Conservation (phyloP, 805 yeast genomes). For the Hyphopichia homilentoma region DNA sequence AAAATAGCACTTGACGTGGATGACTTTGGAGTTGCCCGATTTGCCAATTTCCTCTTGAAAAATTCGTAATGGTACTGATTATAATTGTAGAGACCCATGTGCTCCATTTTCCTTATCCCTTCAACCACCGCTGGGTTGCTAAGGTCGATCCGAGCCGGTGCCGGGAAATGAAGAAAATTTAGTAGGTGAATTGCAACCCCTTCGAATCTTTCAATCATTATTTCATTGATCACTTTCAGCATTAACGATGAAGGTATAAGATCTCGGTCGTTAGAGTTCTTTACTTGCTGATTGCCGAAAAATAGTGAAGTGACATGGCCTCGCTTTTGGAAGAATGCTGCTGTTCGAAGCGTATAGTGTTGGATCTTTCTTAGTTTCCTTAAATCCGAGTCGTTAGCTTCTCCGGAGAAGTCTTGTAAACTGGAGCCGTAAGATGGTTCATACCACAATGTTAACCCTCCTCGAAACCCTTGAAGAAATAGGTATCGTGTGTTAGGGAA, state of each 20-base stretch:
- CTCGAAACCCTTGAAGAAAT: slow-evolving; percentile 20
- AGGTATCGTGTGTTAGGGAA: slow-evolving; percentile 18
- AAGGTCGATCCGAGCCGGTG: slow-evolving; percentile 3
- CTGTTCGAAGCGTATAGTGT: slow-evolving; percentile 14
- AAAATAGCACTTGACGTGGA: no score
- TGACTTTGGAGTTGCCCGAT: no score
- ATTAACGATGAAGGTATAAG: no score
- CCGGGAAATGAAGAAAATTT: slow-evolving; percentile 19
- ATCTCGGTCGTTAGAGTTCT: slow-evolving; percentile 5
- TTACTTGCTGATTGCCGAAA: slow-evolving; percentile 13
- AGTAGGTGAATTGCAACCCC: slow-evolving; percentile 8
- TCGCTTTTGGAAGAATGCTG: slow-evolving; percentile 18
- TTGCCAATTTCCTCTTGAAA: slow-evolving; percentile 10
- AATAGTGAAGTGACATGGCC: slow-evolving; percentile 12
- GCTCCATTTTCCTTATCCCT: slow-evolving; percentile 1
- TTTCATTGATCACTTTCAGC: slow-evolving; percentile 13
- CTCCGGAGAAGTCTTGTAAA: not conserved
- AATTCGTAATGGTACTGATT: slow-evolving; percentile 13
- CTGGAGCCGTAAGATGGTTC: slow-evolving; percentile 5
- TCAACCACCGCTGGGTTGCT: slow-evolving; percentile 1
- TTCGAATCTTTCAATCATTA: slow-evolving; percentile 17
- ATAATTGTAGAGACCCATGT: slow-evolving; percentile 8
- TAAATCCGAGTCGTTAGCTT: not conserved
- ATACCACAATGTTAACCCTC: slow-evolving; percentile 13
- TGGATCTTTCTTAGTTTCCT: slow-evolving; percentile 6